These are phyloP conservation scores for Liquidambar formosana DNA, from an alignment of 164 flowering plant species.

Conservation along the genomic window DNA sequence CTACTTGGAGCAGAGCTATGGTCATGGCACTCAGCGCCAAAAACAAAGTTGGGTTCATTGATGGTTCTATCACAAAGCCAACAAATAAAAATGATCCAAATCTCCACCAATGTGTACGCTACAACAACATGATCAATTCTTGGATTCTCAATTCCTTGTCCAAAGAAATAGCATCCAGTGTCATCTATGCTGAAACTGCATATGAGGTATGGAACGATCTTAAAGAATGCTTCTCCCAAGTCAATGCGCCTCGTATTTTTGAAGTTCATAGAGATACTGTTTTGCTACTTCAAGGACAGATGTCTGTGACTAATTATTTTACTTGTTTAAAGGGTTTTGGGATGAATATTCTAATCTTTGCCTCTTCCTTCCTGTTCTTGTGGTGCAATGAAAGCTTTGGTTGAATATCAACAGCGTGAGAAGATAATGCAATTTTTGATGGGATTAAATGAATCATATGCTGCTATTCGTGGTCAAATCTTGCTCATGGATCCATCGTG, in stretches of 20 bases:
- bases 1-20: neutral
- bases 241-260: neutral
- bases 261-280: neutral
- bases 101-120: neutral
- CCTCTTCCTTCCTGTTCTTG: neutral
- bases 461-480: conserved; percentile 2
- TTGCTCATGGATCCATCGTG: conserved; percentile 1
- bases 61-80: neutral
- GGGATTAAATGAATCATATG: conserved; percentile 9
- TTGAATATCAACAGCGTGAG: neutral
- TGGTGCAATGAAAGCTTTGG: neutral
- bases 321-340: conserved; percentile 4
- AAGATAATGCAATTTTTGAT: conserved; percentile 9
- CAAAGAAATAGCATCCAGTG: neutral
- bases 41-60: neutral
- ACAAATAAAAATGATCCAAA: neutral
- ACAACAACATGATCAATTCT: no score
- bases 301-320: neutral
- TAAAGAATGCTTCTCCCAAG: neutral
- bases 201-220: neutral
- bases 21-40: neutral
- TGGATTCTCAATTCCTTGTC: neutral
- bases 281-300: neutral
- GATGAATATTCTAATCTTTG: conserved; percentile 6
- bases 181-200: neutral